These are phyloP conservation scores for Liquidambar formosana DNA, from an alignment of 164 flowering plant species.

Conservation along the genomic window DNA sequence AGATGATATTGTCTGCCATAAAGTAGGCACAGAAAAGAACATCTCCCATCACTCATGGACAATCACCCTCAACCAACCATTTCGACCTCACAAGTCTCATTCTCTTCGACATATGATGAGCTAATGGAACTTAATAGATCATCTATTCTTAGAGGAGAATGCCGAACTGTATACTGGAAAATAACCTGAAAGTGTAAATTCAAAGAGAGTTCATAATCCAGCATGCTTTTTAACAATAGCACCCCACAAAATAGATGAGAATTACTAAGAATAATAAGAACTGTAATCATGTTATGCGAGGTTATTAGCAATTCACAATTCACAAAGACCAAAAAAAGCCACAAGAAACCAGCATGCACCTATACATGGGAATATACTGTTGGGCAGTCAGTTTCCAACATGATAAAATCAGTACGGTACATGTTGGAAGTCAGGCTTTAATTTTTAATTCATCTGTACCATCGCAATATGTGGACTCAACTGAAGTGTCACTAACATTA, in stretches of 20 bases:
- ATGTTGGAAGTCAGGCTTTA: not conserved
- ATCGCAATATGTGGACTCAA: not conserved
- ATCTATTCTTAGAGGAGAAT: slow-evolving; percentile 74
- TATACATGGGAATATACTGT: too few relatives aligned
- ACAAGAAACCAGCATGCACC: too few relatives aligned
- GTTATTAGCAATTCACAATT: too few relatives aligned
- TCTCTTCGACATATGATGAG: slow-evolving; percentile 37
- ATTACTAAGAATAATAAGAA: too few relatives aligned
- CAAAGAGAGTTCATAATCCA: not conserved
- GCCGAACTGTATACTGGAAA: slow-evolving; percentile 74
- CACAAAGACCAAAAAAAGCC: too few relatives aligned
- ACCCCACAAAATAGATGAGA: not conserved
- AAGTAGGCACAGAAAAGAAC: not conserved
- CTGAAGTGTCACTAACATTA: too few relatives aligned
- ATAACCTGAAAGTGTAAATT: slow-evolving; percentile 48
- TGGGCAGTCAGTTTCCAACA: too few relatives aligned
- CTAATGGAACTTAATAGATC: slow-evolving; percentile 59
- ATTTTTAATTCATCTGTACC: not conserved
- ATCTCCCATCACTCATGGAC: not conserved
- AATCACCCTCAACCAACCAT: slow-evolving; percentile 48
- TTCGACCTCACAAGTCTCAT: slow-evolving; percentile 45
- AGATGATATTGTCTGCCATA: not conserved
- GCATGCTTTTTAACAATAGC: not conserved
- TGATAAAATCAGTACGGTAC: too few relatives aligned
- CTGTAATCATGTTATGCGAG: too few relatives aligned